Conservation (phyloP, 345 rosid genomes). For the Jatropha curcas region DNA sequence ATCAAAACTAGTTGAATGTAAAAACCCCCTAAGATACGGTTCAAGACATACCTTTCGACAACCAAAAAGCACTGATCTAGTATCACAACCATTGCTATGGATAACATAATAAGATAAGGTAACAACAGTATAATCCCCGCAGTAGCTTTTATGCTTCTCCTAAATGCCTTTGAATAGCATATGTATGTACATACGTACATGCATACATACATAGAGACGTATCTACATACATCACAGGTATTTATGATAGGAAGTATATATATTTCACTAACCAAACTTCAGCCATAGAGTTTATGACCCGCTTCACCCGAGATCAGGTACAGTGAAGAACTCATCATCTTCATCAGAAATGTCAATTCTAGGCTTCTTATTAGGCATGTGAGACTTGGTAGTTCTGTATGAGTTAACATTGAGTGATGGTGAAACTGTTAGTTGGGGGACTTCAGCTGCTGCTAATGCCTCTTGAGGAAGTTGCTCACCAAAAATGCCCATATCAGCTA, state of each 20-base stretch:
- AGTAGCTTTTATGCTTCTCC: not conserved
- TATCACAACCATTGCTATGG: not conserved
- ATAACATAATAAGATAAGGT: not conserved
- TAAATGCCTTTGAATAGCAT: not conserved
- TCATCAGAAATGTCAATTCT: constrained; percentile 58
- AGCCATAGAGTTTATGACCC: not conserved
- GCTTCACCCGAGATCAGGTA: constrained; percentile 79
- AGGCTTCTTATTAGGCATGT: constrained; percentile 67
- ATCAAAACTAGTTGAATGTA: too few species aligned
- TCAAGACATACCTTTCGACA: not conserved
- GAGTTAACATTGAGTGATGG: constrained; percentile 37
- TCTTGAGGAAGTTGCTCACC: constrained; percentile 60
- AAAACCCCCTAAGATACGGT: too few species aligned
- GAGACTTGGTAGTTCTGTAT: constrained; percentile 49
- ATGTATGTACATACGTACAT: not conserved
- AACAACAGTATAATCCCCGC: not conserved
- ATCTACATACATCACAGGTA: not conserved
- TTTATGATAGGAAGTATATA: not conserved
- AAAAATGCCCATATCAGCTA: constrained; percentile 70
- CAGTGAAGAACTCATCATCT: constrained; percentile 77
- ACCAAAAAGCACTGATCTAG: not conserved
- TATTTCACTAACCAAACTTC: not conserved
- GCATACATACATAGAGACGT: too few species aligned
- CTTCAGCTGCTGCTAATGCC: constrained; percentile 76
- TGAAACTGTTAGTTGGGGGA: constrained; percentile 69